These are phyloP conservation scores for Litsea cubeba DNA, from an alignment of 164 flowering plant genomes.

Conservation along the genomic window DNA sequence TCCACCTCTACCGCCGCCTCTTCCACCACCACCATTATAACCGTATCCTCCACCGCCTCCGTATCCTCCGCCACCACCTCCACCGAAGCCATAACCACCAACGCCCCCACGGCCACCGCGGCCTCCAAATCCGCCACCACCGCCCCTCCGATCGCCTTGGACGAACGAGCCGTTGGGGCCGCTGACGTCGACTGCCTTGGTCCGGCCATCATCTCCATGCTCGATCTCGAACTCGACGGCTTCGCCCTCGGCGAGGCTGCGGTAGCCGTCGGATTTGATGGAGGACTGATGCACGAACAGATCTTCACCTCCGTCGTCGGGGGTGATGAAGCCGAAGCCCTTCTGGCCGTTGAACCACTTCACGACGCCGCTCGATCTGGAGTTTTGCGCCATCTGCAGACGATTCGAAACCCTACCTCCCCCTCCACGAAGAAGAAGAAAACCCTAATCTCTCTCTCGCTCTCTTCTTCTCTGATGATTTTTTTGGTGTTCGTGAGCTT, in stretches of 20 bases:
- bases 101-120: constrained; percentile 18
- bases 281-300: constrained; percentile 87
- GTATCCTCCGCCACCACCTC: constrained; percentile 25
- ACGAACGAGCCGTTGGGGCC: constrained; percentile 60
- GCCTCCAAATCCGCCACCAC: constrained; percentile 35
- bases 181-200: constrained; percentile 82
- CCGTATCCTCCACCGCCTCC: constrained; percentile 30
- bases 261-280: constrained; percentile 68
- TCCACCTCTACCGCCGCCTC: constrained; percentile 13
- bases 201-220: constrained; percentile 44
- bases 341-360: constrained; percentile 82
- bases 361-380: constrained; percentile 44
- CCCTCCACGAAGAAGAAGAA: neutral
- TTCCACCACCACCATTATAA: constrained; percentile 27
- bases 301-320: constrained; percentile 72
- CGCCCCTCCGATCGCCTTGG: constrained; percentile 14
- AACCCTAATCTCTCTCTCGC: neutral
- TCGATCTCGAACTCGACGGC: constrained; percentile 64
- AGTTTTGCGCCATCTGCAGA: constrained; percentile 17
- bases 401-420: neutral
- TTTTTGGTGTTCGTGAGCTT: too few species aligned
- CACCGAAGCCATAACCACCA: constrained; percentile 25
- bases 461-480: neutral
- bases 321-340: constrained; percentile 89
- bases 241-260: constrained; percentile 72